phyloP scores from a whole-genome alignment of 208 protist genomes.

The Crithidia sp. region DNA sequence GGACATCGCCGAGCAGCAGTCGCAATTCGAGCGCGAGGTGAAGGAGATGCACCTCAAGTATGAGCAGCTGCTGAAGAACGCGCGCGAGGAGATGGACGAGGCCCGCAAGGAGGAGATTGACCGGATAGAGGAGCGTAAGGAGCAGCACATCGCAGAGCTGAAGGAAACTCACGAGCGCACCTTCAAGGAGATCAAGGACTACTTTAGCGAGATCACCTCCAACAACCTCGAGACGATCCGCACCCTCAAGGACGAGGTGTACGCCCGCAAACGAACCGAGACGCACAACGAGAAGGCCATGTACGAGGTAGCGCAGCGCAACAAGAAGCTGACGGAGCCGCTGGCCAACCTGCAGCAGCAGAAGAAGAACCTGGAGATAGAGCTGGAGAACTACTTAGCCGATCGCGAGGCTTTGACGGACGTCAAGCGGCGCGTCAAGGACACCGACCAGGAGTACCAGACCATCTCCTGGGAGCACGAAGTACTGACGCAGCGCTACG shows the following conservation, averaged over 20 bases:
- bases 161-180: constrained; percentile 95
- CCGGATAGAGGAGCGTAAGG: constrained; percentile 97
- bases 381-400: constrained; percentile 91
- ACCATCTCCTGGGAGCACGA: constrained; percentile 96
- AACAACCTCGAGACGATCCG: constrained; percentile 99
- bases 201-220: constrained; percentile 98
- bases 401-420: constrained; percentile 88
- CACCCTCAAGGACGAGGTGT: constrained; percentile 96
- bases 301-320: constrained; percentile 97
- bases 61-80: constrained; percentile 91
- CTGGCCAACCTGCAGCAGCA: constrained; percentile 91
- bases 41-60: constrained; percentile 96
- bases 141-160: constrained; percentile 95
- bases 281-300: constrained; percentile 97
- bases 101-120: constrained; percentile 91
- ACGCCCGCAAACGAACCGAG: constrained; percentile 94
- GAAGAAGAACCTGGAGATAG: constrained; percentile 91
- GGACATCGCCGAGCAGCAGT: constrained; percentile 88
- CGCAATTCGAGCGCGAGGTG: constrained; percentile 88
- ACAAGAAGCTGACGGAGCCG: constrained; percentile 96
- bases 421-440: constrained; percentile 76
- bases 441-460: constrained; percentile 90
- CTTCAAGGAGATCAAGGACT: constrained; percentile 98
- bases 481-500: constrained; percentile 93
- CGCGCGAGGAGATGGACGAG: constrained; percentile 93